These are phyloP conservation scores for Tolypocladium ophioglossoides DNA, from an alignment of 2,329 filamentous ascomycete species.

Conservation along the genomic window DNA sequence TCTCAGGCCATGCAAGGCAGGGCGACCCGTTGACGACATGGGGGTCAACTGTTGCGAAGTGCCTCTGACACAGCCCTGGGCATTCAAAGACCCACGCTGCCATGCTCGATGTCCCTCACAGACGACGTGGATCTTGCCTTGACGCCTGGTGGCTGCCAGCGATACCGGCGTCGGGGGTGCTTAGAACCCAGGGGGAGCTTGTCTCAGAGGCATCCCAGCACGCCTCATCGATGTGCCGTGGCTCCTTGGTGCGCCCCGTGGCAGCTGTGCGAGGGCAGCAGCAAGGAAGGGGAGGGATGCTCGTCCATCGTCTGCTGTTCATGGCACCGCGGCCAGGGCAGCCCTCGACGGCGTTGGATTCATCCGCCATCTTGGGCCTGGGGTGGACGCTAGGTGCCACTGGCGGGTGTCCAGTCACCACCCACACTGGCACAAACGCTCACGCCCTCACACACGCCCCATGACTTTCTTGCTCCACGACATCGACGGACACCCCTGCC, in stretches of 20 bases:
- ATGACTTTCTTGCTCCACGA: not conserved
- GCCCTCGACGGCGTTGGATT: not conserved
- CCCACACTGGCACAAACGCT: not conserved
- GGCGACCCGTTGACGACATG: not conserved
- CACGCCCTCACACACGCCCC: not conserved
- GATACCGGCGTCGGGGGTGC: not conserved
- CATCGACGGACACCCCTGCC: not conserved
- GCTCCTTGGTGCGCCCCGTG: not conserved
- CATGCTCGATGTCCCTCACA: not conserved
- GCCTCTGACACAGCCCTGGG: not conserved
- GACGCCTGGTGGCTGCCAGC: not conserved
- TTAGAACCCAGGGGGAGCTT: not conserved
- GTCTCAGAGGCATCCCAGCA: not conserved
- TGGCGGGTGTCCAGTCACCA: not conserved
- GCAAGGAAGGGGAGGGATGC: not conserved
- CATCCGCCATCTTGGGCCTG: conserved; percentile 4
- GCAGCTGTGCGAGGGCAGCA: not conserved
- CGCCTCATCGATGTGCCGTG: not conserved
- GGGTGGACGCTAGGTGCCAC: conserved; percentile 4
- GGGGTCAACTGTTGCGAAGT: not conserved
- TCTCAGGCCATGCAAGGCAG: not conserved
- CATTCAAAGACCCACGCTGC: not conserved
- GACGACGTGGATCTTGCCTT: not conserved
- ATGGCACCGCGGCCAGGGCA: too few species aligned
- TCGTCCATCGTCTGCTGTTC: too few species aligned